Evolutionary conservation across 2,329 filamentous ascomycete genomes (phyloP).

Genomic region (Ophiocordyceps camponoti-saundersi): DNA sequence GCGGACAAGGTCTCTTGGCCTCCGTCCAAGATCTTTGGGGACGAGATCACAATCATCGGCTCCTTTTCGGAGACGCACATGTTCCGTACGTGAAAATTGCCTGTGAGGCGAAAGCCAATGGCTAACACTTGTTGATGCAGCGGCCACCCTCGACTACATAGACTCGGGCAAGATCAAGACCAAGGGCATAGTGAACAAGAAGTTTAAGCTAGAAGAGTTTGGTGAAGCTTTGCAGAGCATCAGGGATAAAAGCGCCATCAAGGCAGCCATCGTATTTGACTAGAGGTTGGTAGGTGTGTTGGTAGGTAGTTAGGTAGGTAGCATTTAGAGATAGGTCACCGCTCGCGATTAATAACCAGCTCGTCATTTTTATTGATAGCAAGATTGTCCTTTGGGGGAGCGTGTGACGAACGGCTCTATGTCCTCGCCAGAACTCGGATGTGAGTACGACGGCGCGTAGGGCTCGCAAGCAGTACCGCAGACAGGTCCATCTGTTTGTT

Average conservation of each 20-base stretch:
- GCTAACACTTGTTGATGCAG: slow-evolving; percentile 6
- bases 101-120: not conserved
- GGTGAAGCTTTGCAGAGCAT: slow-evolving; percentile 53
- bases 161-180: slow-evolving; percentile 45
- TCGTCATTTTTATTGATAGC: no score
- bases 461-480: no score
- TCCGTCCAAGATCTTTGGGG: slow-evolving; percentile 53
- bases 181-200: slow-evolving; percentile 55
- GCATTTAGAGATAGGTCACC: not conserved
- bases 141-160: slow-evolving; percentile 32
- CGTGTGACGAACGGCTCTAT: no score
- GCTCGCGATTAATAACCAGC: no score
- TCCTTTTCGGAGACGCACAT: slow-evolving; percentile 61
- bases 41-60: slow-evolving; percentile 56
- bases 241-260: slow-evolving; percentile 56
- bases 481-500: no score
- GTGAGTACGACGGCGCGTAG: no score
- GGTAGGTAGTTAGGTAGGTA: not conserved
- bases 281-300: slow-evolving; percentile 7
- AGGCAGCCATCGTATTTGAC: slow-evolving; percentile 57
- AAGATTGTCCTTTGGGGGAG: no score
- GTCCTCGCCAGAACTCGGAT: no score
- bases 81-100: slow-evolving; percentile 32
- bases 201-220: slow-evolving; percentile 57
- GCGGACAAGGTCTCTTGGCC: slow-evolving; percentile 48